These are phyloP conservation scores for Talaromyces funiculosus DNA, from an alignment of 2,329 filamentous ascomycete genomes.

Conservation along the genomic window DNA sequence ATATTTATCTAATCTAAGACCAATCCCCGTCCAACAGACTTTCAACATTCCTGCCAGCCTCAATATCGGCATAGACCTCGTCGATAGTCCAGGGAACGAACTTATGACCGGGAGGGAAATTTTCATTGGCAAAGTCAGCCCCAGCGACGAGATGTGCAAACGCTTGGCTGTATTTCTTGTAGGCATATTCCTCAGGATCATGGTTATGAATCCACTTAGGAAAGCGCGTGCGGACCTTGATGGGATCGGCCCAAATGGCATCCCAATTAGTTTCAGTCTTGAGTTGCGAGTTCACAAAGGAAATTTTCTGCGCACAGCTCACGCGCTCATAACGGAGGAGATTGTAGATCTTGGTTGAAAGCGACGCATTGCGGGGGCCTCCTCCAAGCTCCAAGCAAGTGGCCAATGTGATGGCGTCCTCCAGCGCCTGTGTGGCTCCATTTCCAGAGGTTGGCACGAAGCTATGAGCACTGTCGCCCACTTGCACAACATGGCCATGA, in stretches of 20 bases:
- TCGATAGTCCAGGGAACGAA: constrained; percentile 41
- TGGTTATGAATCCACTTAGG: neutral
- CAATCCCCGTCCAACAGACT: constrained; percentile 15
- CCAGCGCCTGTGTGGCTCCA: constrained; percentile 41
- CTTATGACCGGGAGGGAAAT: constrained; percentile 40
- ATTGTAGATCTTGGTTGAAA: constrained; percentile 17
- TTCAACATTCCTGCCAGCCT: constrained; percentile 23
- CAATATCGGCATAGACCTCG: constrained; percentile 37
- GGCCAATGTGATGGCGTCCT: constrained; percentile 37
- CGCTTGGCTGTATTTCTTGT: neutral
- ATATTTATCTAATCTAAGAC: neutral
- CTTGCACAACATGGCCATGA: constrained; percentile 16
- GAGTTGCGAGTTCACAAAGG: constrained; percentile 37
- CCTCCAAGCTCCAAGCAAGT: constrained; percentile 43
- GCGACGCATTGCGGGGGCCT: constrained; percentile 27
- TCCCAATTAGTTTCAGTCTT: neutral
- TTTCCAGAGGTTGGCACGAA: constrained; percentile 43
- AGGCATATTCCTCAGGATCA: constrained; percentile 4
- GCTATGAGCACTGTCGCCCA: constrained; percentile 26
- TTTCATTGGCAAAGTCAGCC: constrained; percentile 40
- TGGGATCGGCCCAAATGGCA: neutral
- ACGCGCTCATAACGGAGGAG: constrained; percentile 40
- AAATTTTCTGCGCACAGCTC: constrained; percentile 46
- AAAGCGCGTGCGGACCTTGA: neutral
- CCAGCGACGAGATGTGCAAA: constrained; percentile 22